A percentile compares a stretch with the other conserved stretches of the same genome.
These are phyloP conservation scores for Saccharomycopsis synnaedendra DNA, from an alignment of 805 yeast species.

Conservation along the genomic window DNA sequence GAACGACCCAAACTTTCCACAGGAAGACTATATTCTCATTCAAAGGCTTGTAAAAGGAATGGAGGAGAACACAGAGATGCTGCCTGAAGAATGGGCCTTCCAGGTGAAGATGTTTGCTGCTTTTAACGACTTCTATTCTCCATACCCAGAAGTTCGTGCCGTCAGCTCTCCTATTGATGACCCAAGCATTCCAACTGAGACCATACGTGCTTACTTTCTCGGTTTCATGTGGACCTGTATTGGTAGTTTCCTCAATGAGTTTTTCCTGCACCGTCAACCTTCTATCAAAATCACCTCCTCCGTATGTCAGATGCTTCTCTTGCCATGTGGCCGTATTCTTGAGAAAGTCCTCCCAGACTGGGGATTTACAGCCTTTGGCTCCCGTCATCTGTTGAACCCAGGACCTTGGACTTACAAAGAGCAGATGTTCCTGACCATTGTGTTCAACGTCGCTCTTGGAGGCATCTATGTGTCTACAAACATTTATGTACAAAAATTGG, in stretches of 20 bases:
- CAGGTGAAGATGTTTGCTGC: conserved; percentile 25
- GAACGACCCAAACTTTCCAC: conserved; percentile 38
- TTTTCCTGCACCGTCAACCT: conserved; percentile 46
- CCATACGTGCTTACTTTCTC: conserved; percentile 30
- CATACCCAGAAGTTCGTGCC: conserved; percentile 60
- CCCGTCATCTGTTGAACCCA: conserved; percentile 36
- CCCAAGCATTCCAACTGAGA: conserved; percentile 35
- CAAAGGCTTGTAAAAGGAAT: conserved; percentile 20
- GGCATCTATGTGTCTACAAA: conserved; percentile 27
- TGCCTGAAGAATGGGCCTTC: conserved; percentile 19
- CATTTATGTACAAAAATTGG: conserved; percentile 24
- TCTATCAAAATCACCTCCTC: conserved; percentile 31
- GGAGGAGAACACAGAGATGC: conserved; percentile 18
- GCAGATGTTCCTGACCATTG: conserved; percentile 49
- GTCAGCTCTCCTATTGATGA: conserved; percentile 44
- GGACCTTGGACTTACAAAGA: conserved; percentile 59
- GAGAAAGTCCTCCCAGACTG: conserved; percentile 34
- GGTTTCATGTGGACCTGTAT: conserved; percentile 36
- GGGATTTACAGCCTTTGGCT: conserved; percentile 29
- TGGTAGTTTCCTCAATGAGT: conserved; percentile 45
- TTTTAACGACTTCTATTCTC: conserved; percentile 33
- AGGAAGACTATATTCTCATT: conserved; percentile 26
- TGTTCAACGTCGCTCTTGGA: conserved; percentile 27
- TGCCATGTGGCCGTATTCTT: conserved; percentile 33
- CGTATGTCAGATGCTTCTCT: conserved; percentile 35